These are phyloP conservation scores for Basidioascus undulatus DNA, from an alignment of 768 basidiomycete species.

Conservation along the genomic window DNA sequence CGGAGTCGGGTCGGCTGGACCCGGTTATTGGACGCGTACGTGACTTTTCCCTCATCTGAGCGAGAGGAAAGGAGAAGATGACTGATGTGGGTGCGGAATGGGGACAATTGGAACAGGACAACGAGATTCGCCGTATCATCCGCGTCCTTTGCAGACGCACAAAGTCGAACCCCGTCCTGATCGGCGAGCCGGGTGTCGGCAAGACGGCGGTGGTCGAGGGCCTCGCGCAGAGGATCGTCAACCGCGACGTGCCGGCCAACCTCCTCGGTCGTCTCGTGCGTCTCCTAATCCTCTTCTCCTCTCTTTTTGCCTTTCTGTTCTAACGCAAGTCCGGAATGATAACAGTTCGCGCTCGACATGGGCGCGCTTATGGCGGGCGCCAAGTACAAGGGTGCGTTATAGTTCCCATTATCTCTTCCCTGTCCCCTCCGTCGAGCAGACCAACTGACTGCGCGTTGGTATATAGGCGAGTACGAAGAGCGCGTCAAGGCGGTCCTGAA, in stretches of 20 bases:
- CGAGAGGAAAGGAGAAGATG: not conserved
- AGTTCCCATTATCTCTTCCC: not conserved
- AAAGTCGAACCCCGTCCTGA: conserved; percentile 91
- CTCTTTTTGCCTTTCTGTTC: not conserved
- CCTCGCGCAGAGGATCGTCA: conserved; percentile 81
- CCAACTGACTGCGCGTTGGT: no score
- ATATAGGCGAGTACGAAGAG: conserved; percentile 93
- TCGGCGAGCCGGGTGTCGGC: conserved; percentile 56
- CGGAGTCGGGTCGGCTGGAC: conserved; percentile 19
- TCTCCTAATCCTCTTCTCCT: not conserved
- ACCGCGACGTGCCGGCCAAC: conserved; percentile 63
- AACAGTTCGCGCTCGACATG: conserved; percentile 78
- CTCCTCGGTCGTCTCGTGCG: conserved; percentile 51
- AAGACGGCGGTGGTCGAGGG: conserved; percentile 92
- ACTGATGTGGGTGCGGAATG: not conserved
- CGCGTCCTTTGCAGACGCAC: conserved; percentile 27
- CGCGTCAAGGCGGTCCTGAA: conserved; percentile 75
- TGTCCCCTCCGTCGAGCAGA: conserved; percentile 15
- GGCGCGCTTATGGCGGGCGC: conserved; percentile 85
- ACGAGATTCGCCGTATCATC: conserved; percentile 12
- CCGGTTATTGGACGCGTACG: conserved; percentile 23
- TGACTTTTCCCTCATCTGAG: not conserved
- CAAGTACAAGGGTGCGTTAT: conserved; percentile 18
- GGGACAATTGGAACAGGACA: no score
- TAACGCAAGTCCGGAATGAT: no score